Evolutionary conservation across 2,329 filamentous ascomycete genomes (phyloP).

Genomic region (Diaporthe capsici): DNA sequence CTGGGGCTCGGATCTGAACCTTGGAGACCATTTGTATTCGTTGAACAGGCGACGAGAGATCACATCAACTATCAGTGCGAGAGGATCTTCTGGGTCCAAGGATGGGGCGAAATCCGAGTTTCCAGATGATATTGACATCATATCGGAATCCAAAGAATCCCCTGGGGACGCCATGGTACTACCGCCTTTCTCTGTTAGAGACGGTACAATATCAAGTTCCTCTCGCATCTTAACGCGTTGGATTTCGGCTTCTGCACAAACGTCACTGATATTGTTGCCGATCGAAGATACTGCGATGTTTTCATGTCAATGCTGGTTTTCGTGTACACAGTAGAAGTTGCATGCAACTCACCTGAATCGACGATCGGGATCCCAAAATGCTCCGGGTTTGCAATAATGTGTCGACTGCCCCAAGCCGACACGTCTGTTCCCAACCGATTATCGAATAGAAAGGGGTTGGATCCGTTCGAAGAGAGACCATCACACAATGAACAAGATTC

Average conservation of each 20-base stretch:
- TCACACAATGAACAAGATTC: not conserved
- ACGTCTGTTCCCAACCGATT: too few species aligned
- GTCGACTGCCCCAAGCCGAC: not conserved
- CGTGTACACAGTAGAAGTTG: not conserved
- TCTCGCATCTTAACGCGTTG: not conserved
- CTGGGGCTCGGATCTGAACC: not conserved
- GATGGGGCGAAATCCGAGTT: not conserved
- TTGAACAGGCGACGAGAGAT: not conserved
- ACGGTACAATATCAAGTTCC: not conserved
- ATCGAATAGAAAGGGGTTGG: not conserved
- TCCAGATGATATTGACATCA: conserved; percentile 3
- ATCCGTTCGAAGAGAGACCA: not conserved
- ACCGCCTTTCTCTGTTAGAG: not conserved
- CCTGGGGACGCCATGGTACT: not conserved
- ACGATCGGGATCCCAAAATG: not conserved
- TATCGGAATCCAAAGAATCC: not conserved
- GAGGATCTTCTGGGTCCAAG: not conserved
- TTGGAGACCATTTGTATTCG: not conserved
- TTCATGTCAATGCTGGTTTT: not conserved
- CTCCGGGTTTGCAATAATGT: not conserved
- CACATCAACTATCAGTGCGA: not conserved
- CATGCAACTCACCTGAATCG: not conserved
- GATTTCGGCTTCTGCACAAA: not conserved
- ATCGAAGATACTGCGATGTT: not conserved
- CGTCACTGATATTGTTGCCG: not conserved